phyloP scores from a whole-genome alignment of 2,329 filamentous ascomycete species.

The Aspergillus terreus region DNA sequence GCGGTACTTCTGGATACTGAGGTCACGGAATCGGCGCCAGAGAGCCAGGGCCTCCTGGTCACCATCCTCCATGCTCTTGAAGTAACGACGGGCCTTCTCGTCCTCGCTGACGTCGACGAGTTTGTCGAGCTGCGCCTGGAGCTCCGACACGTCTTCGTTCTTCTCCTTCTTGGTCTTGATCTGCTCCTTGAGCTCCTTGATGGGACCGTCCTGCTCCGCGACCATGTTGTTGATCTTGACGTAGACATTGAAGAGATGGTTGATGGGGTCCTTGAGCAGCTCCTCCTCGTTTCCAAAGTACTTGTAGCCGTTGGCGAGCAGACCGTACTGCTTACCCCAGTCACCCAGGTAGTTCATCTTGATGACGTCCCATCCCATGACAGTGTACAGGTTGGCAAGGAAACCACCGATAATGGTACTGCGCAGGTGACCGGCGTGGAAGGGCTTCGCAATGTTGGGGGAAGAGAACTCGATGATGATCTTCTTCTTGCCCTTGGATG shows the following conservation, averaged over 20 bases:
- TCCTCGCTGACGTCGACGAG: conserved; percentile 53
- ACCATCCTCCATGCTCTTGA: conserved; percentile 65
- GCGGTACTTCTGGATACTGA: conserved; percentile 63
- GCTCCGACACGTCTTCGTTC: conserved; percentile 44
- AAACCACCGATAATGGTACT: conserved; percentile 67
- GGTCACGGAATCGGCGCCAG: conserved; percentile 62
- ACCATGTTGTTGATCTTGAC: conserved; percentile 60
- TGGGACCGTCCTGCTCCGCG: conserved; percentile 53
- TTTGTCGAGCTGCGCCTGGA: conserved; percentile 48
- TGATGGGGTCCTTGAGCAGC: conserved; percentile 58
- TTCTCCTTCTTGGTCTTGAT: conserved; percentile 48
- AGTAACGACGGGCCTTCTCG: conserved; percentile 60
- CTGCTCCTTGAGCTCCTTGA: conserved; percentile 53
- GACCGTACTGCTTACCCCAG: conserved; percentile 66
- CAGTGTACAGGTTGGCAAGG: conserved; percentile 58
- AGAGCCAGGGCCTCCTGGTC: conserved; percentile 56
- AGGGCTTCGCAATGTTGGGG: conserved; percentile 65
- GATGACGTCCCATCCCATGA: conserved; percentile 60
- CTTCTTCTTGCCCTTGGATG: conserved; percentile 55
- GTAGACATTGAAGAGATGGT: conserved; percentile 64
- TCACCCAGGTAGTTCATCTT: conserved; percentile 66
- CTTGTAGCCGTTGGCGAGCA: conserved; percentile 61
- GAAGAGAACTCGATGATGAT: conserved; percentile 64
- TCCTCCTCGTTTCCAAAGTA: conserved; percentile 60
- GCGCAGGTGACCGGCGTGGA: conserved; percentile 62